Evolutionary conservation across 2,329 filamentous ascomycete genomes (phyloP).

Genomic region (Periconia digitata): DNA sequence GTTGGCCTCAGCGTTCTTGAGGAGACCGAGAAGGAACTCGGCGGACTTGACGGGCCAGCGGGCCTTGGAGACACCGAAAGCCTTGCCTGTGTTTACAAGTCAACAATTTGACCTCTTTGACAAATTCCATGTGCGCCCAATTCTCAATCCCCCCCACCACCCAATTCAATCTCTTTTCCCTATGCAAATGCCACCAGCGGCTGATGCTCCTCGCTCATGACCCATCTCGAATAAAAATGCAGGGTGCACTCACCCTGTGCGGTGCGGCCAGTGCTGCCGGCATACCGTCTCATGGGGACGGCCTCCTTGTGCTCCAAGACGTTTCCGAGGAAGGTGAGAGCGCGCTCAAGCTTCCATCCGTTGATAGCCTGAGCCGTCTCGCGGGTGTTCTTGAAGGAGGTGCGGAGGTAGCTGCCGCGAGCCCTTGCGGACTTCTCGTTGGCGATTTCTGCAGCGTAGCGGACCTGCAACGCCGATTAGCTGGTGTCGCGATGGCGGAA

Average conservation of each 20-base stretch:
- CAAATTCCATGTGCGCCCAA: conserved; percentile 11
- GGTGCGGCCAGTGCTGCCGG: conserved; percentile 90
- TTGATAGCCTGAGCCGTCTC: conserved; percentile 99
- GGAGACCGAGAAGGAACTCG: conserved; percentile 94
- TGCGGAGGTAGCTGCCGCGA: conserved; percentile 97
- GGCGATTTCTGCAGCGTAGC: conserved; percentile 43
- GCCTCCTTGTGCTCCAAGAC: conserved; percentile 96
- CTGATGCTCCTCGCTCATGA: neutral
- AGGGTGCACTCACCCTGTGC: conserved; percentile 82
- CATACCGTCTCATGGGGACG: conserved; percentile 97
- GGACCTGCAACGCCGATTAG: conserved; percentile 37
- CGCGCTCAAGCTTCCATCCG: conserved; percentile 96
- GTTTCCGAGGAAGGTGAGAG: conserved; percentile 96
- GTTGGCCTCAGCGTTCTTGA: conserved; percentile 56
- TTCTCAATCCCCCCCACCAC: conserved; percentile 2
- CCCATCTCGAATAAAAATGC: neutral
- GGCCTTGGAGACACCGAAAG: conserved; percentile 96
- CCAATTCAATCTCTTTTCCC: conserved; percentile 2
- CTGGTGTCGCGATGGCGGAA: conserved; percentile 12
- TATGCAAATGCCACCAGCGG: neutral
- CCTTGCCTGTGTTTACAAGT: conserved; percentile 74
- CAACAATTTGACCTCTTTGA: conserved; percentile 17
- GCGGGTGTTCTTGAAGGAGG: conserved; percentile 99
- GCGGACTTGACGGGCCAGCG: conserved; percentile 99
- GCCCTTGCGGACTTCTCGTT: conserved; percentile 78